phyloP scores from a whole-genome alignment of 176 grass and related monocot species.

The Cenchrus fungigraminus region DNA sequence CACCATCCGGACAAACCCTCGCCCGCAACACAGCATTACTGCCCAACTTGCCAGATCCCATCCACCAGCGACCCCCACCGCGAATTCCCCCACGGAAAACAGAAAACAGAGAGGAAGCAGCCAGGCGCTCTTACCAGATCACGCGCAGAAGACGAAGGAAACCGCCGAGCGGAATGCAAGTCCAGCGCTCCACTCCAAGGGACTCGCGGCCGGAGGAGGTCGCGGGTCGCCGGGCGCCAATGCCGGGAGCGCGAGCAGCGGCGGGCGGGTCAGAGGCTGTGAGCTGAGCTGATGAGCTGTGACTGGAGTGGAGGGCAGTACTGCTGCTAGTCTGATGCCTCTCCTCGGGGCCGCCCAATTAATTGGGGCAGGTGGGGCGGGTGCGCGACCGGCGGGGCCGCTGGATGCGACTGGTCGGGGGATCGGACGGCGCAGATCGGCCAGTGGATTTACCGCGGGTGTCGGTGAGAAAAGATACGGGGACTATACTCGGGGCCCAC shows the following conservation, averaged over 20 bases:
- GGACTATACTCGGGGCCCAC: not conserved
- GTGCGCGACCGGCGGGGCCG: conserved; percentile 34
- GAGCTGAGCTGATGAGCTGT: conserved; percentile 3
- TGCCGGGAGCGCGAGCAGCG: conserved; percentile 6
- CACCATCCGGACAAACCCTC: not conserved
- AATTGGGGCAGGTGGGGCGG: conserved; percentile 34
- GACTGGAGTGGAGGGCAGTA: conserved; percentile 6
- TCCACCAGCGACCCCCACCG: not conserved
- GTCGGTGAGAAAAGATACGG: conserved; percentile 45
- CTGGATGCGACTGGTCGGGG: conserved; percentile 36
- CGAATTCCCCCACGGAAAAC: not conserved
- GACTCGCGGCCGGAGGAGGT: not conserved
- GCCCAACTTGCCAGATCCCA: conserved; percentile 32
- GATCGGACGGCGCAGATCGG: conserved; percentile 21
- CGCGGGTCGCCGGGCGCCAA: conserved; percentile 20
- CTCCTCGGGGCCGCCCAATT: conserved; percentile 29
- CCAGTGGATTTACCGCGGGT: conserved; percentile 20
- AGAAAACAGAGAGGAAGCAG: not conserved
- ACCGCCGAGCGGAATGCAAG: not conserved
- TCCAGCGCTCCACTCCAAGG: not conserved
- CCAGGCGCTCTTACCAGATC: conserved; percentile 52
- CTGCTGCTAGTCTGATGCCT: not conserved
- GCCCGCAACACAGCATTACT: conserved; percentile 7
- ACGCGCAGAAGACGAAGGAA: conserved; percentile 11
- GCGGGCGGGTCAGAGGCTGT: not conserved